Evolutionary conservation across 2,329 filamentous ascomycete species (phyloP), one percentile per base, ranked within the genome.

Genomic region (Coniochaeta prunicola): DNA sequence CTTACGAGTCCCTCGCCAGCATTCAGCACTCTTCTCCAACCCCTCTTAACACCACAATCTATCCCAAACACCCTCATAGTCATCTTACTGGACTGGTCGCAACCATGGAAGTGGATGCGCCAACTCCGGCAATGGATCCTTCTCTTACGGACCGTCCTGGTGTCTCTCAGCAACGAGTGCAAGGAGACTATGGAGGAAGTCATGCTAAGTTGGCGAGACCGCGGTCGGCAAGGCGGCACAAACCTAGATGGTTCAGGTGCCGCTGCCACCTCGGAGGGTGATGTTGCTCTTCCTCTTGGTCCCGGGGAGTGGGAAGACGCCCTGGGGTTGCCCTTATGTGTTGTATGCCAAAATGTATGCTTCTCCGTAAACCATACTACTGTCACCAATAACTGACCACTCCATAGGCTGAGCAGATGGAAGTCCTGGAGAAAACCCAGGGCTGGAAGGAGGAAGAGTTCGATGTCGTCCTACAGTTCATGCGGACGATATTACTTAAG

Each of bases 401-500:
- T 31, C n/a, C 59, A 57, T 64, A 91, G 87, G 84, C 91, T 15
- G 91, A 96, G 73, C 92, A 90, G 71, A 96, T 97, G 72, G 92
- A 97, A 69, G 83, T 85, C 40, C 74, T 99, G 59, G 94, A 97
- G 74, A 91, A 90, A 71, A 92, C 91, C 56, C 87, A 92, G 60
- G 86, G 89, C 15, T 99, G 93, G 92, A 93, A 92, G 73, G 94
- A 99, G 73, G 91, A 96, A 64, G 89, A 96, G 66, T 99, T 99
- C 68, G 94, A 99, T 71, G 92, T 94, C 64, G 90, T 99, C 48
- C 81, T 97, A 60, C 94, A 99, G 70, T 96, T 92, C 71, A 77
- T 99, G 68, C 85, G 94, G 64, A 97, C 94, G 0, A 86, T 96
- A 40, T 76, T 99, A 45, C 78, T 99, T 63, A 93, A 92, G 78